phyloP scores from a whole-genome alignment of 2,329 filamentous ascomycete genomes.

The Paracamarosporium sp. region DNA sequence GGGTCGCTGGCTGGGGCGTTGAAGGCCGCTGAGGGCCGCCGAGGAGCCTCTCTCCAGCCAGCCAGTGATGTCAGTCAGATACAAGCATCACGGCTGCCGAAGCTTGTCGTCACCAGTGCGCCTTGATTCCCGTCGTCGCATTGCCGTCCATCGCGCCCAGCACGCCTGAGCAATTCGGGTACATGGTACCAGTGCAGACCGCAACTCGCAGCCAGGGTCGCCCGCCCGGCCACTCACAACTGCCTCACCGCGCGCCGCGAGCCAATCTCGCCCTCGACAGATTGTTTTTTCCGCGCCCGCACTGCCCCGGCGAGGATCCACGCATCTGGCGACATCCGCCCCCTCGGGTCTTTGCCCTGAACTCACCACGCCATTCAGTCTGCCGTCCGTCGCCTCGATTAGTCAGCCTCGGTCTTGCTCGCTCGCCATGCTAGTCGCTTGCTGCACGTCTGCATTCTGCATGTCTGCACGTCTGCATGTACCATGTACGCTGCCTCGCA shows the following conservation, averaged over 20 bases:
- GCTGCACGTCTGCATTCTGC: too few relatives aligned
- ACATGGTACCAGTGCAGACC: too few relatives aligned
- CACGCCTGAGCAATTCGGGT: too few relatives aligned
- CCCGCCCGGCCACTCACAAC: not conserved
- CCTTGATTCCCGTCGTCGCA: not conserved
- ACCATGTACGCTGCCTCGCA: not conserved
- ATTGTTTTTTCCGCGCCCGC: too few relatives aligned
- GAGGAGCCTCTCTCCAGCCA: not conserved
- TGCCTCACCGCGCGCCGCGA: not conserved
- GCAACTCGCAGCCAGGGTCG: conserved; percentile 5
- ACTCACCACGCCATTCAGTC: not conserved
- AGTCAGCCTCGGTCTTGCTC: not conserved
- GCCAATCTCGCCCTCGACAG: too few relatives aligned
- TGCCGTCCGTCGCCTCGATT: not conserved
- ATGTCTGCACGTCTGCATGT: not conserved
- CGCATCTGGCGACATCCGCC: conserved; percentile 12
- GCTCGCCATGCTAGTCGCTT: not conserved
- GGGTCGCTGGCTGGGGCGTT: too few relatives aligned
- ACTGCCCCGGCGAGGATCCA: conserved; percentile 15
- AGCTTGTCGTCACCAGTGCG: conserved; percentile 8
- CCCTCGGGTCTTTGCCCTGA: conserved; percentile 13
- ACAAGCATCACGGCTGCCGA: conserved; percentile 10
- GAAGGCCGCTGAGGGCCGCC: too few relatives aligned
- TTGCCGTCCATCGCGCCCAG: too few relatives aligned
- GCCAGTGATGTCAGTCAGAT: not conserved